Evolutionary conservation across 257 asterid genomes (phyloP).

Genomic region (Capsicum pubescens): DNA sequence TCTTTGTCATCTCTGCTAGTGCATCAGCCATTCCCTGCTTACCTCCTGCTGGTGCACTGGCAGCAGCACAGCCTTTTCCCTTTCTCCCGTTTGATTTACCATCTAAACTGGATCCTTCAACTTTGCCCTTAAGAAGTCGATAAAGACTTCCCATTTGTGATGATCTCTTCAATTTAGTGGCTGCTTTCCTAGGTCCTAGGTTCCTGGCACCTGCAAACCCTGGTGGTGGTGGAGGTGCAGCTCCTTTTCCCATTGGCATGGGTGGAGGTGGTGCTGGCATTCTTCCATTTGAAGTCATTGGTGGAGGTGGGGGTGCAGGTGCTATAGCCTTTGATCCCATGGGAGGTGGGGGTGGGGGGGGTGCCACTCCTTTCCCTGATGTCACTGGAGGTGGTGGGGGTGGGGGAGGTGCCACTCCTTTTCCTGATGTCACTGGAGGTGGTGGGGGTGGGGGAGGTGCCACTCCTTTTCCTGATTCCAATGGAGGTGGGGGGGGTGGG

Average conservation of each 20-base stretch:
- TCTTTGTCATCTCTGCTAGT: conserved; percentile 91
- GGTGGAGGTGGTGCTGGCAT: conserved; percentile 60
- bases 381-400: conserved; percentile 38
- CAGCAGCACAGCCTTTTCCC: conserved; percentile 47
- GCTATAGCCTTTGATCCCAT: conserved; percentile 31
- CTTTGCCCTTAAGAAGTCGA: conserved; percentile 81
- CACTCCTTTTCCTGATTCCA: neutral
- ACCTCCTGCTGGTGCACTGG: conserved; percentile 55
- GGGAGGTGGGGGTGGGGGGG: conserved; percentile 44
- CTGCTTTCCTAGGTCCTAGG: conserved; percentile 59
- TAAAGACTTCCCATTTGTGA: conserved; percentile 90
- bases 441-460: conserved; percentile 47
- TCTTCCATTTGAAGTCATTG: conserved; percentile 44
- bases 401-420: conserved; percentile 33
- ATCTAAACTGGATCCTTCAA: conserved; percentile 69
- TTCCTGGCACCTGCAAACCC: conserved; percentile 44
- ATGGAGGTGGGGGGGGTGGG: conserved; percentile 38
- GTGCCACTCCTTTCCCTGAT: conserved; percentile 20
- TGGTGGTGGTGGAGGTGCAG: conserved; percentile 80
- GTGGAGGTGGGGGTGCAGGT: conserved; percentile 61
- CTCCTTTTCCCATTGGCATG: conserved; percentile 40
- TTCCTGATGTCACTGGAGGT: conserved; percentile 22
- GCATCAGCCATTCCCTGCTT: conserved; percentile 98
- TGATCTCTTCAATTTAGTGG: conserved; percentile 78
- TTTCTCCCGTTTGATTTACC: conserved; percentile 59